These are phyloP conservation scores for Citropsis articulata DNA, from an alignment of 345 rosid species.

Conservation along the genomic window DNA sequence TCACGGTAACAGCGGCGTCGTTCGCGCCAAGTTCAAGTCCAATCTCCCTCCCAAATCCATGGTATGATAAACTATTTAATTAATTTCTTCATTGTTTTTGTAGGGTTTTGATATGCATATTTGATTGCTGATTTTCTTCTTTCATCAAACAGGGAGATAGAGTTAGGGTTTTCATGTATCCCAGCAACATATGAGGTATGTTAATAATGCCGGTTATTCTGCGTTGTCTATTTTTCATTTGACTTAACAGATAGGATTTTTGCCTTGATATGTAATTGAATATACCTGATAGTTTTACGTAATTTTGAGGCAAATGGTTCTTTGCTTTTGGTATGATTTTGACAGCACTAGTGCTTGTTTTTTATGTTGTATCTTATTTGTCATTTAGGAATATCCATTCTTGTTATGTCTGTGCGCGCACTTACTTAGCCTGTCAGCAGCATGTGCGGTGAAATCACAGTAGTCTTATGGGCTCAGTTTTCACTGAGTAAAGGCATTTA, in stretches of 20 bases:
- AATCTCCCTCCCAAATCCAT: constrained; percentile 70
- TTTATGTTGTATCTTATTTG: background rate
- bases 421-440: background rate
- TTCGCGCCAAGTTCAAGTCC: constrained; percentile 66
- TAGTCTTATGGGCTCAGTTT: too few relatives aligned
- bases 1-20: constrained; percentile 72
- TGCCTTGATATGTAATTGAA: background rate
- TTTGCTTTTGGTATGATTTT: background rate
- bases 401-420: background rate
- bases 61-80: constrained; percentile 22
- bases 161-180: constrained; percentile 62
- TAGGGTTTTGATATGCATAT: background rate
- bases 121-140: background rate
- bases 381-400: background rate
- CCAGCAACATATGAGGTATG: constrained; percentile 43
- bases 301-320: background rate
- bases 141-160: constrained; percentile 39
- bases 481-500: background rate
- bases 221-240: background rate
- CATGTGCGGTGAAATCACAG: too few relatives aligned
- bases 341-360: background rate
- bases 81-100: background rate
- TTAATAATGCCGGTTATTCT: background rate
- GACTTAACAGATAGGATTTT: too few relatives aligned
- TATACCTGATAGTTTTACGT: background rate